These are phyloP conservation scores for Xylaria sp. DNA, from an alignment of 2,329 filamentous ascomycete genomes.

Conservation along the genomic window DNA sequence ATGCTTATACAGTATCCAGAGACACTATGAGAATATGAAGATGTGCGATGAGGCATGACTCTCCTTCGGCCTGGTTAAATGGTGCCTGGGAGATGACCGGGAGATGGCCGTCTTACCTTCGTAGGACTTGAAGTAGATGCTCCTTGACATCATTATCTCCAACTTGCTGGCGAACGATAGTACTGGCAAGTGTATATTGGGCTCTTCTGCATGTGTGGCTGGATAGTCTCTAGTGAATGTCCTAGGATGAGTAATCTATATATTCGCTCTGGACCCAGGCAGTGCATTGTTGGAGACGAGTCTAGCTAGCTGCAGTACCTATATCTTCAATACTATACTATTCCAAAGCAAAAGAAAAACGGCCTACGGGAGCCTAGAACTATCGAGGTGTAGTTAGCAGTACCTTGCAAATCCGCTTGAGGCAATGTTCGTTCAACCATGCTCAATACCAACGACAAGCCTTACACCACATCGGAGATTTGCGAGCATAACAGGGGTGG, in stretches of 20 bases:
- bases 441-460: slow-evolving; percentile 9
- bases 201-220: background rate
- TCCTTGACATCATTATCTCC: background rate
- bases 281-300: background rate
- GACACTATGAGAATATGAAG: background rate
- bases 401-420: background rate
- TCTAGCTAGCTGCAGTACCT: background rate
- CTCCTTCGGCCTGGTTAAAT: slow-evolving; percentile 18
- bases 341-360: background rate
- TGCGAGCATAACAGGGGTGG: slow-evolving; percentile 3
- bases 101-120: background rate
- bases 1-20: slow-evolving; percentile 11
- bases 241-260: background rate
- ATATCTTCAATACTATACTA: background rate
- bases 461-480: slow-evolving; percentile 20
- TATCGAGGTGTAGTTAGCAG: slow-evolving; percentile 3
- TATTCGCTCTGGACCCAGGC: background rate
- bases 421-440: background rate
- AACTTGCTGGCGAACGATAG: background rate
- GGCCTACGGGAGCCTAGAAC: background rate
- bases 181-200: background rate
- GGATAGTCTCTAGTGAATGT: background rate
- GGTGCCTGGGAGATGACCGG: background rate
- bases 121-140: background rate
- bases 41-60: slow-evolving; percentile 3